Evolutionary conservation across 2,329 filamentous ascomycete species (phyloP).

Genomic region (Fonsecaea pedrosoi): DNA sequence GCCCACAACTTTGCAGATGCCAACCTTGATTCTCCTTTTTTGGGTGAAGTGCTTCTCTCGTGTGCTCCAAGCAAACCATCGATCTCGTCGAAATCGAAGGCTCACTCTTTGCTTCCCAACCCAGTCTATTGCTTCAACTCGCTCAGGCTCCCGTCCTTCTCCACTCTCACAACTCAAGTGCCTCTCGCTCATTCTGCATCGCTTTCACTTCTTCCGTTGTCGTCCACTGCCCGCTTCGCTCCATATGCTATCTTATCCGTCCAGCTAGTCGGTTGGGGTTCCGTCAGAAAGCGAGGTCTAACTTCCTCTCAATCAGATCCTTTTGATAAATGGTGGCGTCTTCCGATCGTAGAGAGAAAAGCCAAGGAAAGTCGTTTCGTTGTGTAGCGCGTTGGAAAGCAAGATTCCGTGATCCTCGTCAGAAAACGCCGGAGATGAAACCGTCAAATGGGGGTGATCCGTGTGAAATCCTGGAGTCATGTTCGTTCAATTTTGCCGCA

Average conservation of each 20-base stretch:
- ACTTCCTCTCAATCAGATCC: constrained; percentile 21
- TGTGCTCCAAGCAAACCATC: constrained; percentile 21
- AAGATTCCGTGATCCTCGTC: constrained; percentile 16
- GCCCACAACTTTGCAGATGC: constrained; percentile 18
- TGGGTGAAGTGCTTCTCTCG: constrained; percentile 11
- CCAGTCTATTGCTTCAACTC: constrained; percentile 13
- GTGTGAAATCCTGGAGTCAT: constrained; percentile 20
- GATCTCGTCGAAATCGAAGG: constrained; percentile 5
- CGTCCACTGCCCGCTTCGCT: constrained; percentile 19
- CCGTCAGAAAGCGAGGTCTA: constrained; percentile 21
- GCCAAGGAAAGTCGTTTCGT: constrained; percentile 14
- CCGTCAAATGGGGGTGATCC: constrained; percentile 9
- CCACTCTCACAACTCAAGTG: constrained; percentile 13
- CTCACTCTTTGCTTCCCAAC: constrained; percentile 23
- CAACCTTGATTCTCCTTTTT: constrained; percentile 26
- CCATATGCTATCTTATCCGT: constrained; percentile 14
- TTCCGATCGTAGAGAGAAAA: constrained; percentile 5
- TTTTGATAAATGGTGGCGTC: not conserved
- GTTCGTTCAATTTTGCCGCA: constrained; percentile 20
- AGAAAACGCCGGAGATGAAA: constrained; percentile 21
- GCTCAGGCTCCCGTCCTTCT: constrained; percentile 7
- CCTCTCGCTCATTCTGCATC: constrained; percentile 8
- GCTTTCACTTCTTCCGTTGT: constrained; percentile 14
- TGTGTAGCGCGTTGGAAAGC: constrained; percentile 14
- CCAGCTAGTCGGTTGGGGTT: constrained; percentile 21